phyloP scores from a whole-genome alignment of 495 filamentous ascomycete species.

The Aspergillus haitiensis region DNA sequence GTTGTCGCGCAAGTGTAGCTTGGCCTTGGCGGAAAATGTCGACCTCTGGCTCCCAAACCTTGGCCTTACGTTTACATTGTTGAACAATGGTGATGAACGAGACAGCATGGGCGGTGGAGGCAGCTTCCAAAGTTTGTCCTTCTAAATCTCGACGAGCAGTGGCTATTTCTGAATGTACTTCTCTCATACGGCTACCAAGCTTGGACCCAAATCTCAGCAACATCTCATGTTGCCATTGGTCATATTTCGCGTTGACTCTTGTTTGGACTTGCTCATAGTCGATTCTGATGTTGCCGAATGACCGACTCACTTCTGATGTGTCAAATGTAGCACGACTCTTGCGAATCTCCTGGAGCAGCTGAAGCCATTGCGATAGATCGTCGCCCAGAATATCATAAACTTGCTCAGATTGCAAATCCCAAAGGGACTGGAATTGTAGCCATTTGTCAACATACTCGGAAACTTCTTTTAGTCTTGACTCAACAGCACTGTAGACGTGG shows the following conservation, averaged over 20 bases:
- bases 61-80: conserved; percentile 88
- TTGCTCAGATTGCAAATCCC: conserved; percentile 94
- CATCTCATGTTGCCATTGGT: conserved; percentile 99
- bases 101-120: conserved; percentile 92
- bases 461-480: conserved; percentile 73
- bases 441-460: conserved; percentile 89
- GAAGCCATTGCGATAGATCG: conserved; percentile 86
- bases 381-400: conserved; percentile 91
- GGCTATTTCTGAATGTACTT: conserved; percentile 84
- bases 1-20: conserved; percentile 80
- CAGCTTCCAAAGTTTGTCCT: conserved; percentile 83
- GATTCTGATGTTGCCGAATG: conserved; percentile 89
- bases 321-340: conserved; percentile 93
- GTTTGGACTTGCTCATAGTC: conserved; percentile 98
- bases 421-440: conserved; percentile 97
- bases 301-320: conserved; percentile 84
- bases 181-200: conserved; percentile 85
- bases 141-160: conserved; percentile 86
- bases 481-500: conserved; percentile 75
- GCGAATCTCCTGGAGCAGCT: conserved; percentile 90
- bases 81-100: conserved; percentile 98
- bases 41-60: conserved; percentile 90
- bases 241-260: conserved; percentile 97
- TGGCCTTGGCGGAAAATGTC: conserved; percentile 94
- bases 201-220: conserved; percentile 85